These are phyloP conservation scores for Sarocladium kiliense DNA, from an alignment of 2,329 filamentous ascomycete genomes.

Conservation along the genomic window DNA sequence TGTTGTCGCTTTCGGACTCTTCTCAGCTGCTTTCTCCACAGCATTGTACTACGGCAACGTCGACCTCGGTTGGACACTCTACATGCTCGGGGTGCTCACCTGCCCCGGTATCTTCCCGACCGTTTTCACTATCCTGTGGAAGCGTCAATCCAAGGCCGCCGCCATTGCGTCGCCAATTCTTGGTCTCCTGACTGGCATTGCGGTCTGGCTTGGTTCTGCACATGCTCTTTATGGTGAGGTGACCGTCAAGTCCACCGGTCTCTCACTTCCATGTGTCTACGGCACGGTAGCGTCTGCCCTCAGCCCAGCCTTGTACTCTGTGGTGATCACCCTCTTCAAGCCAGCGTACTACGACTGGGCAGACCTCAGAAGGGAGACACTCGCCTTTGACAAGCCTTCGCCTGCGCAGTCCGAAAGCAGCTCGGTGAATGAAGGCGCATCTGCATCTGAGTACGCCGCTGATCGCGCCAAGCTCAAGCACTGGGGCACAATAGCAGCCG, in stretches of 20 bases:
- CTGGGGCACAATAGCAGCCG: conserved; percentile 39
- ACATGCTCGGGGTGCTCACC: conserved; percentile 49
- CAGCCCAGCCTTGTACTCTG: conserved; percentile 35
- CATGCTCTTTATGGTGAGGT: conserved; percentile 40
- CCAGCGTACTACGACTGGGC: conserved; percentile 37
- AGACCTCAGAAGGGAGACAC: conserved; percentile 32
- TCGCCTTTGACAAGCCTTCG: conserved; percentile 26
- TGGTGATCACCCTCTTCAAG: conserved; percentile 39
- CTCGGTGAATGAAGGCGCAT: conserved; percentile 13
- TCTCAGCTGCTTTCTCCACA: conserved; percentile 46
- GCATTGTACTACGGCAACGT: conserved; percentile 49
- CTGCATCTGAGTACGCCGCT: conserved; percentile 15
- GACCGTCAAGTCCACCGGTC: conserved; percentile 40
- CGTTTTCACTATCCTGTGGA: conserved; percentile 47
- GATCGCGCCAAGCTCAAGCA: conserved; percentile 34
- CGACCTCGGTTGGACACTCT: conserved; percentile 48
- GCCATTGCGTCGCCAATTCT: conserved; percentile 45
- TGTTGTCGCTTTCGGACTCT: conserved; percentile 45
- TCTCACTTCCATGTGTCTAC: conserved; percentile 45
- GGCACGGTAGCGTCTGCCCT: conserved; percentile 45
- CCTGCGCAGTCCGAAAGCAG: conserved; percentile 13
- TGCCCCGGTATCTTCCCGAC: conserved; percentile 50
- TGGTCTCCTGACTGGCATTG: conserved; percentile 44
- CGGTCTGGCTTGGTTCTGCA: conserved; percentile 47
- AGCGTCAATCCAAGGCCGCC: conserved; percentile 40